phyloP scores from a whole-genome alignment of 2,329 filamentous ascomycete genomes.

The Cryoendolithus antarcticus region DNA sequence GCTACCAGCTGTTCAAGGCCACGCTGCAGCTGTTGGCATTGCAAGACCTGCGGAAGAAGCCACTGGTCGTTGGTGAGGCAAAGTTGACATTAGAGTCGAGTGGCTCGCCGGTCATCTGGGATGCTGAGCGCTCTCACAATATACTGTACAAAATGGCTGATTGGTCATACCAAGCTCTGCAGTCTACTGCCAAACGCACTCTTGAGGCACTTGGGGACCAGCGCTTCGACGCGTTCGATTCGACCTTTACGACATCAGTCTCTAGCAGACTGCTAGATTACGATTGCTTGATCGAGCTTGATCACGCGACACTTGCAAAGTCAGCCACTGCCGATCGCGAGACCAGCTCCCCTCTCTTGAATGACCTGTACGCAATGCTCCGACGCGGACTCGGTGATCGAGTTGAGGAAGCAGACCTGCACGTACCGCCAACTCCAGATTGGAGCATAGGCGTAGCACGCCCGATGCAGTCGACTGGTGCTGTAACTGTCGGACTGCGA shows the following conservation, averaged over 20 bases:
- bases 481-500: slow-evolving; percentile 53
- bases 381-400: slow-evolving; percentile 64
- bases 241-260: slow-evolving; percentile 61
- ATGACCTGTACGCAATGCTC: slow-evolving; percentile 52
- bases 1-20: slow-evolving; percentile 90
- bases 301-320: slow-evolving; percentile 20
- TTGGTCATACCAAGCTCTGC: slow-evolving; percentile 67
- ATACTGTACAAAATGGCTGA: slow-evolving; percentile 79
- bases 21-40: slow-evolving; percentile 71
- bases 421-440: slow-evolving; percentile 5
- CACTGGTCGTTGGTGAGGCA: slow-evolving; percentile 35
- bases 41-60: slow-evolving; percentile 56
- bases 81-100: slow-evolving; percentile 24
- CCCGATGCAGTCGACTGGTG: slow-evolving; percentile 15
- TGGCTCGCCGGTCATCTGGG: slow-evolving; percentile 60
- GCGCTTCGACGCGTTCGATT: slow-evolving; percentile 66
- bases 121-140: slow-evolving; percentile 63
- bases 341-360: slow-evolving; percentile 17
- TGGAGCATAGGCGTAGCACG: slow-evolving; percentile 27
- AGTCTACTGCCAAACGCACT: slow-evolving; percentile 61
- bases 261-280: slow-evolving; percentile 41
- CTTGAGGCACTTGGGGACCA: slow-evolving; percentile 63
- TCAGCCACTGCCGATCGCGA: slow-evolving; percentile 13
- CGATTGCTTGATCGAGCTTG: slow-evolving; percentile 39
- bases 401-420: slow-evolving; percentile 49